Evolutionary conservation across 768 basidiomycete genomes (phyloP), one percentile per base, ranked within the genome.

Genomic region (Aureoboletus auriporus): DNA sequence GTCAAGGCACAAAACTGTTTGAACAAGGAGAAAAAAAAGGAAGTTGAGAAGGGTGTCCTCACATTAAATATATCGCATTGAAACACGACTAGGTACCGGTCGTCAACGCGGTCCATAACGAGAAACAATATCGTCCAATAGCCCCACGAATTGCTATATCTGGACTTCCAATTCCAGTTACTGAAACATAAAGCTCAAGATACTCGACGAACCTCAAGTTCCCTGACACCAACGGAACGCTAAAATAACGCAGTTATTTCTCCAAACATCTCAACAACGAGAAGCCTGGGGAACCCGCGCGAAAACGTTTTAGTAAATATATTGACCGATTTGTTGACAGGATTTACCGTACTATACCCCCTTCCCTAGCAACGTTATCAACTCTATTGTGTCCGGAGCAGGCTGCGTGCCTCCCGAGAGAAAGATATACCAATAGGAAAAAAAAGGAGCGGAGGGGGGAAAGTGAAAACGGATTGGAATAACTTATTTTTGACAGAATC

Each of bases 211-310:
- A 37, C n/a, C 8, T 11, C 2, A 28, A 20, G 47, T 39, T 20
- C n/a, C 65, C 17, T 47, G 63, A 69, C 49, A 8, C 46, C 52
- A 10, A 64, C 50, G 13, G 40, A 50, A 46, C 52, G 55, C 68
- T 67, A 71, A 23, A 68, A 49, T 4, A 70, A 16, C 7, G 13
- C 26, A 3, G 70, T 69, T 0, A 70, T 65, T 8, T 51, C 59
- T 5, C 59, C 59, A 49, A 69, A 71, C 69, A 71, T 23, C 20
- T 71, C 30, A 71, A 47, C 17, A 70, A 30, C 4, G 68, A 71
- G 50, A 70, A 68, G 0, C 69, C 69, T 71, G 28, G 17, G 17
- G 20, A 23, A 23, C 20, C 20, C 20, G 20, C 20, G 20, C 1
- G 1, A 4, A 8, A 27, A 16, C 10, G 13, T n/a, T 34, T 51